Conservation (phyloP, 2,329 filamentous ascomycete genomes). For the Hymenoscyphus fructigenus region DNA sequence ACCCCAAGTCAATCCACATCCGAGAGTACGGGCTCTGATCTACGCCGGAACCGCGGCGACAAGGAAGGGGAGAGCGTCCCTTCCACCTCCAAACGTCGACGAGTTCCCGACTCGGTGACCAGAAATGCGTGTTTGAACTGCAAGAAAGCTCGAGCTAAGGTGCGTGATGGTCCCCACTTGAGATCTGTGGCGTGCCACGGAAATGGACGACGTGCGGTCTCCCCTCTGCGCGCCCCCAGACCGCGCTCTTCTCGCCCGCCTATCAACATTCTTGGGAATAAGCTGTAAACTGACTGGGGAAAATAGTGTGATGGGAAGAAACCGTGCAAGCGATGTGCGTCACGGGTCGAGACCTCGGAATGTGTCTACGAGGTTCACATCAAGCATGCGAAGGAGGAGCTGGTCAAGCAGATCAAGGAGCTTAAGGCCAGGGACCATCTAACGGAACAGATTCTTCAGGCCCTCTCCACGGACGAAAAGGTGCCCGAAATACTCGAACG, state of each 20-base stretch:
- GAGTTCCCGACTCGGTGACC: constrained; percentile 37
- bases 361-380: constrained; percentile 38
- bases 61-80: constrained; percentile 22
- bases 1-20: constrained; percentile 30
- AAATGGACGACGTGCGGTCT: not conserved
- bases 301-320: constrained; percentile 38
- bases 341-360: constrained; percentile 27
- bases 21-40: constrained; percentile 30
- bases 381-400: constrained; percentile 38
- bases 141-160: constrained; percentile 40
- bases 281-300: constrained; percentile 3
- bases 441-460: constrained; percentile 34
- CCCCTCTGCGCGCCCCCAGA: not conserved
- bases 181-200: not conserved
- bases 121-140: constrained; percentile 39
- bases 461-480: constrained; percentile 32
- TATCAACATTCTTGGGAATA: not conserved
- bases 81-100: constrained; percentile 32
- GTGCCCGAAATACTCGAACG: constrained; percentile 34
- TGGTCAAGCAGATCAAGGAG: constrained; percentile 37
- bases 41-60: constrained; percentile 26
- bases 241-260: not conserved
- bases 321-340: constrained; percentile 36
- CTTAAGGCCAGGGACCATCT: constrained; percentile 32
- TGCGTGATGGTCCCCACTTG: constrained; percentile 22